Conservation (phyloP, 179 eudicot species). For the Nepenthes alata region DNA sequence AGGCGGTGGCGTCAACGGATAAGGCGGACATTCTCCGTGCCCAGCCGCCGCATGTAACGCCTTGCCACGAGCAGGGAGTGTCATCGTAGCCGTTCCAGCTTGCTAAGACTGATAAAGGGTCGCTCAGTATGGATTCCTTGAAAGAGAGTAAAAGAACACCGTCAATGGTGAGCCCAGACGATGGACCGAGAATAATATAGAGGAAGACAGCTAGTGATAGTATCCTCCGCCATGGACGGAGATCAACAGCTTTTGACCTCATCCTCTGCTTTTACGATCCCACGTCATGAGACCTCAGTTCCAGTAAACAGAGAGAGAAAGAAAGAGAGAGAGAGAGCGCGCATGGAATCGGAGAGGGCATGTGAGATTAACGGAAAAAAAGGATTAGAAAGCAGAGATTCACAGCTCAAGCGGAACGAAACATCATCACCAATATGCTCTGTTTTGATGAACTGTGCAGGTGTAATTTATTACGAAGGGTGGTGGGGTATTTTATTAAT, state of each 20-base stretch:
- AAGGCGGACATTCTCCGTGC: not conserved
- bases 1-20: constrained; percentile 5
- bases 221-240: constrained; percentile 17
- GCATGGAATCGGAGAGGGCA: not conserved
- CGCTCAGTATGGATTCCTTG: constrained; percentile 39
- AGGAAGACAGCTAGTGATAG: constrained; percentile 1
- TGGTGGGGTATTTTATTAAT: no score
- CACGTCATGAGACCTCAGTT: not conserved
- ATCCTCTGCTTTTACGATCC: constrained; percentile 13
- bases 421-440: no score
- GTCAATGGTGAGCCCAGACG: constrained; percentile 33
- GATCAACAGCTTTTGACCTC: constrained; percentile 17
- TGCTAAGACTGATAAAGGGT: constrained; percentile 42
- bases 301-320: not conserved
- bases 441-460: no score
- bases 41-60: constrained; percentile 33
- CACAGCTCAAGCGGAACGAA: no score
- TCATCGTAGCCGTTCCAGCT: constrained; percentile 40
- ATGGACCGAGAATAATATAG: constrained; percentile 6
- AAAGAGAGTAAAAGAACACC: constrained; percentile 63
- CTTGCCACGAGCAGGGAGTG: constrained; percentile 74
- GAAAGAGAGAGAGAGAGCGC: not conserved
- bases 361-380: not conserved
- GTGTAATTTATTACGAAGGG: no score
- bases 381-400: no score